Evolutionary conservation across 2,329 filamentous ascomycete species (phyloP).

Genomic region (Cordyceps javanica): DNA sequence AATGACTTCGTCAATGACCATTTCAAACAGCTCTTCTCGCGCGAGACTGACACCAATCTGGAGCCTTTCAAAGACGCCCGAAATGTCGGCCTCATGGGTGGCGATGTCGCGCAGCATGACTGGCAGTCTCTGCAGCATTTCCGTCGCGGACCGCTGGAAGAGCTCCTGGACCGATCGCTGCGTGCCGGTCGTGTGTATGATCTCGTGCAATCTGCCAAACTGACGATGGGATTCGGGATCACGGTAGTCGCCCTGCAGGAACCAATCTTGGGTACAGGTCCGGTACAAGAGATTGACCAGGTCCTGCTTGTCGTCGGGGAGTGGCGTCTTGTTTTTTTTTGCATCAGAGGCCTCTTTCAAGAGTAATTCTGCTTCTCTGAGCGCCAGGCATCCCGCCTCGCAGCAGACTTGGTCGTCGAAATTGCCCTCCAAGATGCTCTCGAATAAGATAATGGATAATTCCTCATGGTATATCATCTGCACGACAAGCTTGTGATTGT

Average conservation of each 20-base stretch:
- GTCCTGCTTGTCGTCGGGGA: neutral
- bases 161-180: neutral
- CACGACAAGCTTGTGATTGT: neutral
- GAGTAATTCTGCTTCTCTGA: neutral
- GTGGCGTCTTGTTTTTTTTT: neutral
- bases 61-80: neutral
- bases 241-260: neutral
- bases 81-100: neutral
- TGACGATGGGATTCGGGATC: neutral
- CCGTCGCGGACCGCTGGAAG: neutral
- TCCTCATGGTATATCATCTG: constrained; percentile 2
- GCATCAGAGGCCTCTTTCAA: neutral
- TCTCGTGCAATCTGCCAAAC: neutral
- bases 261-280: neutral
- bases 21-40: neutral
- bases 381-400: neutral
- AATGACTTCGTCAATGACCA: neutral
- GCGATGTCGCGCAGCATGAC: neutral
- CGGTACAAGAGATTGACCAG: neutral
- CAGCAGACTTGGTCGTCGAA: neutral
- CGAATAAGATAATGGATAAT: neutral
- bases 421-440: neutral
- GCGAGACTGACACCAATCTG: neutral
- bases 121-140: neutral
- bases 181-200: neutral